phyloP scores from a whole-genome alignment of 2,329 filamentous ascomycete species.

The Neurospora sp. region DNA sequence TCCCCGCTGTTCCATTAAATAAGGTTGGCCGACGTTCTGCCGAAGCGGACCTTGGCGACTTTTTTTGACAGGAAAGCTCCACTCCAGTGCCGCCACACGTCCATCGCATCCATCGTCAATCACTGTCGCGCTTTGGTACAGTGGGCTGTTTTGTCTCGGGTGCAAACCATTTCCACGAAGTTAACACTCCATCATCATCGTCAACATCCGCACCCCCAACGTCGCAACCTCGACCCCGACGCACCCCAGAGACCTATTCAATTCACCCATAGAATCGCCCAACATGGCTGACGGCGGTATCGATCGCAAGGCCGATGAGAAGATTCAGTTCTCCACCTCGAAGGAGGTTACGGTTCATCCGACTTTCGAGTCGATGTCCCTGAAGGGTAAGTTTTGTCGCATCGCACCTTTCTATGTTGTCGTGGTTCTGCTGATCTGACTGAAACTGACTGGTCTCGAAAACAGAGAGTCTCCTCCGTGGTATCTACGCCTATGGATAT shows the following conservation, averaged over 20 bases:
- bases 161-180: background rate
- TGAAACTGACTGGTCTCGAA: constrained; percentile 4
- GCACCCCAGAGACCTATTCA: background rate
- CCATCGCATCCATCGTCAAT: constrained; percentile 3
- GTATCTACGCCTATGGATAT: constrained; percentile 97
- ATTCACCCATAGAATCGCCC: constrained; percentile 9
- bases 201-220: background rate
- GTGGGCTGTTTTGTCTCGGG: background rate
- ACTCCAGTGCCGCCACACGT: background rate
- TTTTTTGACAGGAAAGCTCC: constrained; percentile 1
- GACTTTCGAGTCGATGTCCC: constrained; percentile 89
- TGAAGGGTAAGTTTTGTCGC: constrained; percentile 56
- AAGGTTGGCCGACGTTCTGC: constrained; percentile 8
- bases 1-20: background rate
- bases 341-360: constrained; percentile 95
- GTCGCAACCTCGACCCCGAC: background rate
- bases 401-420: background rate
- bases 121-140: background rate
- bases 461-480: constrained; percentile 81
- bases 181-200: background rate
- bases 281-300: constrained; percentile 82
- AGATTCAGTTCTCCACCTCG: constrained; percentile 96
- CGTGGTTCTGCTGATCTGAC: background rate
- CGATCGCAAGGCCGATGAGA: constrained; percentile 87
- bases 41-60: background rate